Base-by-base conservation (phyloP, 139 green algal genomes). In the Chlorella sp. region DNA sequence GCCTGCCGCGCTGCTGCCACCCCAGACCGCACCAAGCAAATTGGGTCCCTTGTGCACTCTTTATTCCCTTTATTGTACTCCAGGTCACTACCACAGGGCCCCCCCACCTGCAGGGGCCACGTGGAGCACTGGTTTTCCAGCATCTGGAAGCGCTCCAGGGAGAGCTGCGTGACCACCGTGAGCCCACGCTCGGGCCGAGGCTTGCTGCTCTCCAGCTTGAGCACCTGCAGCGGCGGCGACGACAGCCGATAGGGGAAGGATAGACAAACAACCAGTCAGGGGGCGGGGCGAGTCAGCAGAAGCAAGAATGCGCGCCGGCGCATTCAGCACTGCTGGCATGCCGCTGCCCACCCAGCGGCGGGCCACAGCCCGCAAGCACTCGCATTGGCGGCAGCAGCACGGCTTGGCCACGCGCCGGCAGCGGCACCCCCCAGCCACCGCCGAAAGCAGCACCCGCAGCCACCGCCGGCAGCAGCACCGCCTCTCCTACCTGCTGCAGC, bases 151-250 rank as follows among this genome's bases (percentile, higher is more conserved):
- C 91, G 69, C 87, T 93, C 91, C 42, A 93, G 39, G n/a, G 48
- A 80, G 30, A 93, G 91, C 81, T 93, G 87, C 19, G 91, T 93
- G 1, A 91, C 91, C 14, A 93, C 64, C 2, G 91, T 93, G 32
- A 92, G 40, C 28, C 61, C 90, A 32, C 42, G 40, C 48, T 32
- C 7, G 7, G 90, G 90, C 34, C 85, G 88, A 69, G 86, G 57
- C 68, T 92, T 92, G 76, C 9, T 26, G 64, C 61, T 85, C 26
- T 82, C 36, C n/a, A 89, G 48, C 75, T 90, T 89, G 19, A 91
- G 76, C 69, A 91, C 86, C 77, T 85, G 71, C 21, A 28, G 28
- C 15, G 71, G 71, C 71, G 15, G n/a, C 18, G 22, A 21, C 2
- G 15, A 37, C 18, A 34, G 83, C 11, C n/a, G 36, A 28, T 12